phyloP scores from a whole-genome alignment of 1,284 basidiomycete genomes.

The Papiliotrema nemorosa region DNA sequence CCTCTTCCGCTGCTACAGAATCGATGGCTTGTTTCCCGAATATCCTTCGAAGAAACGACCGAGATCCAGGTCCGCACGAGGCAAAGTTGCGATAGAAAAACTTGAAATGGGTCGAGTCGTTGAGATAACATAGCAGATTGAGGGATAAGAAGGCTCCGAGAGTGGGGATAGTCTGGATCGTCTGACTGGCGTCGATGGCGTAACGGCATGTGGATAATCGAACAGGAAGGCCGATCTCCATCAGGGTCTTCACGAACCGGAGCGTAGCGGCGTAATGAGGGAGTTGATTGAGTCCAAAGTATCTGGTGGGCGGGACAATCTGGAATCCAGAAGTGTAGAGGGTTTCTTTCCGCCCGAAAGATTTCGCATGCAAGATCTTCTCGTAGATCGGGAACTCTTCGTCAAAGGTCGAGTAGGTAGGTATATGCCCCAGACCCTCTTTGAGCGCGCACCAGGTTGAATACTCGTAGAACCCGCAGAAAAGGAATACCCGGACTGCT shows the following conservation, averaged over 20 bases:
- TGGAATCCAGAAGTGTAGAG: constrained; percentile 32
- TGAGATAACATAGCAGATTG: constrained; percentile 25
- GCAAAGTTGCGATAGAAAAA: constrained; percentile 29
- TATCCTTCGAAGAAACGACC: constrained; percentile 19
- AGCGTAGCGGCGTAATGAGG: constrained; percentile 26
- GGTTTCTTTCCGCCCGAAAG: constrained; percentile 12
- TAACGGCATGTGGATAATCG: constrained; percentile 17
- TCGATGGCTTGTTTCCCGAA: constrained; percentile 25
- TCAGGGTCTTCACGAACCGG: constrained; percentile 24
- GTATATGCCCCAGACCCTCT: constrained; percentile 15
- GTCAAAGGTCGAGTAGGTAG: constrained; percentile 15
- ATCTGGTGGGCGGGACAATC: constrained; percentile 32
- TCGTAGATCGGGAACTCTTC: constrained; percentile 21
- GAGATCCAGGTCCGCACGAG: constrained; percentile 29
- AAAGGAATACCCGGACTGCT: constrained; percentile 33
- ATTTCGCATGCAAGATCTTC: constrained; percentile 14
- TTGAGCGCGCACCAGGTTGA: constrained; percentile 21
- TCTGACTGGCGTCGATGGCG: constrained; percentile 26
- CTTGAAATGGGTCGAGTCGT: constrained; percentile 17
- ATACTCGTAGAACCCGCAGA: constrained; percentile 25
- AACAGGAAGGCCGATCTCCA: constrained; percentile 21
- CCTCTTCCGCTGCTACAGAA: constrained; percentile 24
- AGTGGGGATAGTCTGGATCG: constrained; percentile 26
- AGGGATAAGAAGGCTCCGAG: constrained; percentile 29
- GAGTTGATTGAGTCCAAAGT: constrained; percentile 20